Base-by-base conservation (phyloP, 2,329 filamentous ascomycete species). In the Pseudogymnoascus sp. region DNA sequence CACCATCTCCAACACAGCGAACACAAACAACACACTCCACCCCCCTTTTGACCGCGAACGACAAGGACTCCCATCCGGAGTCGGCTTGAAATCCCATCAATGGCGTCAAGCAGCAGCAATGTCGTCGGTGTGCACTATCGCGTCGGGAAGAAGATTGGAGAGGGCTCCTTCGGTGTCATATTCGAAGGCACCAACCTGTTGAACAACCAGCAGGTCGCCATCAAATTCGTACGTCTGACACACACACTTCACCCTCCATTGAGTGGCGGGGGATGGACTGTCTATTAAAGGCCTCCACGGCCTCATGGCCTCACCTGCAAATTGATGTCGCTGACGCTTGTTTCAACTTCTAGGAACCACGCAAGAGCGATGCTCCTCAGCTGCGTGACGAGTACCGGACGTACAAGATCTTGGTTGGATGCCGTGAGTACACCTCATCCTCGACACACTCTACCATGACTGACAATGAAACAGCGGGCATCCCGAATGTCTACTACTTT, bases 401-500 rank as follows among this genome's bases (percentile, higher is more conserved):
- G 65, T 99, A 99, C 83, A 99, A 99, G 83, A 97, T 99, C 72
- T 86, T 99, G 70, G 95, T 97, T 69, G 95, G 95, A 75, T 99
- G 95, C 82, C 93, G 95, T 99, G 82, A 89, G 95, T 89, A 64
- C 59, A 68, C 59, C 62, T 21, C 15, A 31, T n/a, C 10, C 64
- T 64, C 65, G 26, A 62, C 64, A 63, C 60, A 64, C 61, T 37
- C 62, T 21, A 15, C 59, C 37, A 53, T 63, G 38, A 67, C 77
- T 81, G 68, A 82, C 70, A 7, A 29, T 61, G 46, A 15, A 46
- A 29, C 75, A 97, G 93, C 93, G 72, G 95, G 95, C 72, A 97
- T 99, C 70, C 95, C 95, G 72, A 97, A 97, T 84, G 95, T 99
- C 73, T 97, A 97, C 81, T 99, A 97, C 79, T 99, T 97, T 71